Base-by-base conservation (phyloP, 1,284 basidiomycete genomes). In the Vanrija sp. region DNA sequence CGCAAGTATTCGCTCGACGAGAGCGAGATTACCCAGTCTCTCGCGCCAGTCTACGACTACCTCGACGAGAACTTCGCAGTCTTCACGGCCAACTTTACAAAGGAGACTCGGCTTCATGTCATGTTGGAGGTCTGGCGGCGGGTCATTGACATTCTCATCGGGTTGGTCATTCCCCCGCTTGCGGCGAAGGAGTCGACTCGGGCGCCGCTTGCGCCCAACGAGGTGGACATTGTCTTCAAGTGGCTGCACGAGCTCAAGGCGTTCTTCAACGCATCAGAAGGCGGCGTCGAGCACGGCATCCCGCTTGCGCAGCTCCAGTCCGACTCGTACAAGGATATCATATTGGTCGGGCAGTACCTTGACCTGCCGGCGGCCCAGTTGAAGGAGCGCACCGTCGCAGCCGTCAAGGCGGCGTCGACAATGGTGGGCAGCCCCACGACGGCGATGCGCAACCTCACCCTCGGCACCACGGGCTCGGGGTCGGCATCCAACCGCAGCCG, bases 241-340 rank as follows among this genome's bases (percentile, higher is more conserved):
- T 76, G 73, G 74, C 62, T 75, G 5, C 65, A 72, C 55, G 45
- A 72, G 18, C 58, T 76, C 43, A 76, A 75, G 55, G 51, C 61
- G 1, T 78, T 76, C 62, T 76, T 75, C 65, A 76, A 76, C 57
- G 74, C 76, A 9, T 55, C 58, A 5, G 75, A 76, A 42, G 59
- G 62, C 19, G 69, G 69, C 4, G 51, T 63, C 3, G 74, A 75
- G 58, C 68, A 74, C 53, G 75, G 74, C 14, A 67, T 78, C 3
- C 73, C 74, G 1, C 23, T 70, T n/a, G 16, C 49, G 16, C 44
- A 52, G 38, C 65, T 78, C 16, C 69, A 75, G 47, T 46, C 54
- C 1, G 70, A 70, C 5, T 55, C 55, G 1, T 78, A 76, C 63
- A 65, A 67, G 28, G 74, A 76, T 51, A 61, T 78, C 28, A 59